Percentiles rank a stretch among this genome's conserved stretches.
Evolutionary conservation across 2,329 filamentous ascomycete genomes (phyloP).

Genomic region (Amylocarpus encephaloides): DNA sequence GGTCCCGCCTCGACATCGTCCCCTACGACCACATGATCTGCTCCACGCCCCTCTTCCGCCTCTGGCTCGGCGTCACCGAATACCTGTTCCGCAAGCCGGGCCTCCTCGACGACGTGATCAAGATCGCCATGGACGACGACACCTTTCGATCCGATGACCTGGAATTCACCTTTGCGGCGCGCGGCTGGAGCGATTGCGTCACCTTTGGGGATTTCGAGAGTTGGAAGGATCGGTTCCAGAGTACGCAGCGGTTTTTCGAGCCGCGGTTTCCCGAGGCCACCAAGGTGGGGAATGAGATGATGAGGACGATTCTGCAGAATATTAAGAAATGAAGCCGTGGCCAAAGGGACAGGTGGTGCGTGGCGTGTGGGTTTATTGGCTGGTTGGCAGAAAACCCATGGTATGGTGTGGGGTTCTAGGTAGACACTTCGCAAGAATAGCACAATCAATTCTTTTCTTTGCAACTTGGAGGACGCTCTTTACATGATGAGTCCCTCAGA

Average conservation of each 20-base stretch:
- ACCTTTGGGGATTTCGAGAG: slow-evolving; percentile 86
- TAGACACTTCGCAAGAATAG: not conserved
- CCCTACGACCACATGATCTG: slow-evolving; percentile 99
- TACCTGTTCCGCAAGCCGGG: slow-evolving; percentile 81
- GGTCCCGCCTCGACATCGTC: slow-evolving; percentile 87
- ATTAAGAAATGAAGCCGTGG: slow-evolving; percentile 38
- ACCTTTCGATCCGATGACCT: slow-evolving; percentile 93
- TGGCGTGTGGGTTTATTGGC: slow-evolving; percentile 1
- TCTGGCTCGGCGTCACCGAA: slow-evolving; percentile 96
- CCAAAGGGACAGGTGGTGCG: not conserved
- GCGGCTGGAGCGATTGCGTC: slow-evolving; percentile 94
- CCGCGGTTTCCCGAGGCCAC: slow-evolving; percentile 83
- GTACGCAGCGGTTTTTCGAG: slow-evolving; percentile 86
- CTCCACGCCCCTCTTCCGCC: slow-evolving; percentile 91
- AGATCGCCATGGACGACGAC: slow-evolving; percentile 80
- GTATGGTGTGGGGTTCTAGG: not conserved
- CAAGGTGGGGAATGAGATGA: slow-evolving; percentile 91
- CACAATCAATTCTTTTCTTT: no score
- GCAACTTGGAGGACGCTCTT: no score
- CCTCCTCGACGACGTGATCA: slow-evolving; percentile 76
- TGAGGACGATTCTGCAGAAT: slow-evolving; percentile 87
- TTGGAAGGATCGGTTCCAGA: slow-evolving; percentile 85
- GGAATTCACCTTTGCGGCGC: slow-evolving; percentile 94
- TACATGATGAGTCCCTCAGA: no score
- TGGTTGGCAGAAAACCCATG: not conserved